Conservation (phyloP, 495 filamentous ascomycete species). For the Thermothielavioides terrestris region DNA sequence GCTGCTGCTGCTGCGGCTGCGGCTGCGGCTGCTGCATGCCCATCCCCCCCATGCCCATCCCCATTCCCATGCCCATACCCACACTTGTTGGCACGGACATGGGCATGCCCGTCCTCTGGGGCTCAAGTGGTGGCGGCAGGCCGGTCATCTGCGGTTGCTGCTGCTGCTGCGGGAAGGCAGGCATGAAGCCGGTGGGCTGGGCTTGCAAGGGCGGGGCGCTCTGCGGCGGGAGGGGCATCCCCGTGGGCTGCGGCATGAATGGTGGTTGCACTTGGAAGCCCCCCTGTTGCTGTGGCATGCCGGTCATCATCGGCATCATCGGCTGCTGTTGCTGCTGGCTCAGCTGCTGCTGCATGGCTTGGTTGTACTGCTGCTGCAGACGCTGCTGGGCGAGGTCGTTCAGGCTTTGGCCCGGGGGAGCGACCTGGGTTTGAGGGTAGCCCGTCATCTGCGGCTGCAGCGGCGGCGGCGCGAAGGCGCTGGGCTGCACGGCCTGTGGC, state of each 20-base stretch:
- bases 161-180: constrained; percentile 44
- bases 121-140: constrained; percentile 43
- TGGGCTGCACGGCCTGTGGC: constrained; percentile 73
- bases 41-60: constrained; percentile 10
- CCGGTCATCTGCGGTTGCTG: constrained; percentile 48
- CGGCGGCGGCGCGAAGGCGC: constrained; percentile 60
- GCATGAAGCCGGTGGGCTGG: constrained; percentile 62
- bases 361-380: constrained; percentile 47
- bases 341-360: constrained; percentile 24
- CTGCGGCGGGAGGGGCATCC: constrained; percentile 24
- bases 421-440: constrained; percentile 45
- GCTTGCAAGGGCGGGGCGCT: constrained; percentile 41
- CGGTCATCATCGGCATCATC: constrained; percentile 37
- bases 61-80: constrained; percentile 47
- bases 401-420: constrained; percentile 67
- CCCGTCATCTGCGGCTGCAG: constrained; percentile 86
- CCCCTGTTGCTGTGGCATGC: constrained; percentile 30
- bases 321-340: constrained; percentile 29
- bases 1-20: no score
- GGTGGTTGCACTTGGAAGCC: no score
- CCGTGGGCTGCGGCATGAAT: constrained; percentile 37
- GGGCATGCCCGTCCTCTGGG: constrained; percentile 40
- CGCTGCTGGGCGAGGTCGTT: constrained; percentile 62
- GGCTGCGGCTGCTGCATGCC: constrained; percentile 49
- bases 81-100: no score